These are phyloP conservation scores for Phytophthora pisi DNA, from an alignment of 352 stramenopile species.

Conservation along the genomic window DNA sequence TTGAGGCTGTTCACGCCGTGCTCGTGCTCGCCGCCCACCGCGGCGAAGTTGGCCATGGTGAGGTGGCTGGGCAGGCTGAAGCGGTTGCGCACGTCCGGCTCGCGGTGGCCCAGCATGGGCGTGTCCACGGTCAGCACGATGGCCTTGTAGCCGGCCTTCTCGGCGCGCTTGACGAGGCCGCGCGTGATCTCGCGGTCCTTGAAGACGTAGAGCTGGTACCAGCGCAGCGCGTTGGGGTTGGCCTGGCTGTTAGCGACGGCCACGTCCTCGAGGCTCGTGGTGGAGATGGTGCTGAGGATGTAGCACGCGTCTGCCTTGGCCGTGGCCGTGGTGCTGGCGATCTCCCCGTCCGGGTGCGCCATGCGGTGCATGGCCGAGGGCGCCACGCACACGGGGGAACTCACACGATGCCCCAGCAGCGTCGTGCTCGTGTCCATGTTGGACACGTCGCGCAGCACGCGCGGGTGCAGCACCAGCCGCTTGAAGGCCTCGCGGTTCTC, in stretches of 20 bases:
- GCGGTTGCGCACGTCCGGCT: slow-evolving; percentile 95
- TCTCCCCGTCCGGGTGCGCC: slow-evolving; percentile 95
- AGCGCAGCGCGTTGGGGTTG: slow-evolving; percentile 85
- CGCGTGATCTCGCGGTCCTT: slow-evolving; percentile 92
- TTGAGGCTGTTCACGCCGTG: slow-evolving; percentile 56
- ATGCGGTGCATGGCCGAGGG: slow-evolving; percentile 93
- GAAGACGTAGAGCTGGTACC: slow-evolving; percentile 98
- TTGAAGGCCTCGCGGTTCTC: slow-evolving; percentile 92
- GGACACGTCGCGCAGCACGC: slow-evolving; percentile 93
- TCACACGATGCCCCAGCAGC: slow-evolving; percentile 90
- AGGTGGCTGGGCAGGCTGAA: slow-evolving; percentile 88
- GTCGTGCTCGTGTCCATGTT: slow-evolving; percentile 92
- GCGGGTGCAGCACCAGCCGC: slow-evolving; percentile 93
- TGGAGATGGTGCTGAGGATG: slow-evolving; percentile 91
- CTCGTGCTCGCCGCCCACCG: slow-evolving; percentile 63
- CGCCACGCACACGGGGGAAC: slow-evolving; percentile 94
- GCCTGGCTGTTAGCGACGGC: slow-evolving; percentile 60
- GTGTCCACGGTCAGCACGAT: slow-evolving; percentile 96
- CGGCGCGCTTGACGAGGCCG: slow-evolving; percentile 88
- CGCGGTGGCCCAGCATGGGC: slow-evolving; percentile 94
- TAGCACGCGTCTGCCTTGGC: slow-evolving; percentile 90
- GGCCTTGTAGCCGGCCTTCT: slow-evolving; percentile 95
- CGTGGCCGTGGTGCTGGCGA: slow-evolving; percentile 81
- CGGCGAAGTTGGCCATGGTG: slow-evolving; percentile 45
- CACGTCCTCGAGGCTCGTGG: slow-evolving; percentile 53